Evolutionary conservation across 2,329 filamentous ascomycete genomes (phyloP).

Genomic region (Sporothrix inflata): DNA sequence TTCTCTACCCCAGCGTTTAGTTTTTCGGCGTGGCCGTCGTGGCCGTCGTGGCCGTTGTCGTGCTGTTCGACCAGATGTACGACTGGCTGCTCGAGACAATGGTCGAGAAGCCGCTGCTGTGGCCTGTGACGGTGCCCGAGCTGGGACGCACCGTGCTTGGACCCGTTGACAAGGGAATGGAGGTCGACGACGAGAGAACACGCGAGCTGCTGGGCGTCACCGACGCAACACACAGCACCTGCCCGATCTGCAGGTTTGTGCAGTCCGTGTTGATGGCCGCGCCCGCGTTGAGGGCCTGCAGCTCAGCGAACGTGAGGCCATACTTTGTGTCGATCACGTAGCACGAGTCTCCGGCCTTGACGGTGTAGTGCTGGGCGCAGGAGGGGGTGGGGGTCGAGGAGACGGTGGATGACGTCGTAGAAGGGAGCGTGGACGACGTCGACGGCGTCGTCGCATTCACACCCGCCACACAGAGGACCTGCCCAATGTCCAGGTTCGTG

Average conservation of each 20-base stretch:
- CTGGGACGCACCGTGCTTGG: not conserved
- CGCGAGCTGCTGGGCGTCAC: not conserved
- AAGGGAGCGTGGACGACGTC: not conserved
- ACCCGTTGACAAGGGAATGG: not conserved
- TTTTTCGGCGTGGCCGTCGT: not conserved
- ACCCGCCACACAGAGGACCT: not conserved
- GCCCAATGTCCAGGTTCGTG: not conserved
- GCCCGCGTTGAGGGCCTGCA: not conserved
- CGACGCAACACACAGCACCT: constrained; percentile 3
- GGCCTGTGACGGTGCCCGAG: not conserved
- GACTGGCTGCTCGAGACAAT: not conserved
- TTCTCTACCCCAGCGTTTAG: too few species aligned
- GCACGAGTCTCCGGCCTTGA: not conserved
- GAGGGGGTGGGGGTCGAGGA: not conserved
- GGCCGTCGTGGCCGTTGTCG: not conserved
- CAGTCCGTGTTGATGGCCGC: constrained; percentile 1
- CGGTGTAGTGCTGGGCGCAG: not conserved
- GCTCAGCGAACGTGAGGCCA: not conserved
- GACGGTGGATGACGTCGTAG: not conserved
- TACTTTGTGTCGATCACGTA: not conserved
- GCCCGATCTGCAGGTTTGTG: not conserved
- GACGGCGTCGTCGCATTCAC: not conserved
- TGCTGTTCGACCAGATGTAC: not conserved
- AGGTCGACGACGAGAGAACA: not conserved
- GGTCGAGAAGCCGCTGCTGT: constrained; percentile 14